phyloP scores from a whole-genome alignment of 768 basidiomycete genomes.

The Termitomyces sp. region DNA sequence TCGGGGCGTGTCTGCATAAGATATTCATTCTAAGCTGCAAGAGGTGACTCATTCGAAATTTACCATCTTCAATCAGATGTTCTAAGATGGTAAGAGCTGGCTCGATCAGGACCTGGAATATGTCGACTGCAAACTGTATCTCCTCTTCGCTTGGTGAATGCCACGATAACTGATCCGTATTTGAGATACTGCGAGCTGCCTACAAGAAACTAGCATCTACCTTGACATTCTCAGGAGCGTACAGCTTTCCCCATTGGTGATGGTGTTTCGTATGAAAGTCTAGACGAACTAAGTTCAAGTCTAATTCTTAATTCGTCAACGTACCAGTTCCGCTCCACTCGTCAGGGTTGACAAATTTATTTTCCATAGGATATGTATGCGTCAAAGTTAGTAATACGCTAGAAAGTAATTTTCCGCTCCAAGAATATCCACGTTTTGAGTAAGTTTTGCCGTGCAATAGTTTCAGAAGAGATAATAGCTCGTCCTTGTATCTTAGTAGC shows the following conservation, averaged over 20 bases:
- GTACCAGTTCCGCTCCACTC: constrained; percentile 72
- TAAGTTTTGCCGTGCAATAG: constrained; percentile 65
- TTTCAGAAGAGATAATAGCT: constrained; percentile 54
- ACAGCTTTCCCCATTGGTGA: constrained; percentile 76
- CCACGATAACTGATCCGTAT: constrained; percentile 56
- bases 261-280: constrained; percentile 70
- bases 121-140: constrained; percentile 64
- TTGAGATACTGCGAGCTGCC: background rate
- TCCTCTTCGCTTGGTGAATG: constrained; percentile 69
- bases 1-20: constrained; percentile 32
- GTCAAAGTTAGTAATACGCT: constrained; percentile 70
- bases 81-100: constrained; percentile 57
- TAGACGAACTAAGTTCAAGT: constrained; percentile 18
- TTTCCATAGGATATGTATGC: constrained; percentile 76
- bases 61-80: constrained; percentile 46
- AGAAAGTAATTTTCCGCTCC: constrained; percentile 72
- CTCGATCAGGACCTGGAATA: constrained; percentile 62
- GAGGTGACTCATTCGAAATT: constrained; percentile 10
- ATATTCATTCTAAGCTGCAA: background rate
- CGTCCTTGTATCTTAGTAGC: constrained; percentile 59
- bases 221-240: constrained; percentile 61
- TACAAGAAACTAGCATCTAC: constrained; percentile 29
- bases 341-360: constrained; percentile 72
- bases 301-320: background rate
- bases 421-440: constrained; percentile 79